Evolutionary conservation across 2,329 filamentous ascomycete species (phyloP).

Genomic region (Chaetomium sp.): DNA sequence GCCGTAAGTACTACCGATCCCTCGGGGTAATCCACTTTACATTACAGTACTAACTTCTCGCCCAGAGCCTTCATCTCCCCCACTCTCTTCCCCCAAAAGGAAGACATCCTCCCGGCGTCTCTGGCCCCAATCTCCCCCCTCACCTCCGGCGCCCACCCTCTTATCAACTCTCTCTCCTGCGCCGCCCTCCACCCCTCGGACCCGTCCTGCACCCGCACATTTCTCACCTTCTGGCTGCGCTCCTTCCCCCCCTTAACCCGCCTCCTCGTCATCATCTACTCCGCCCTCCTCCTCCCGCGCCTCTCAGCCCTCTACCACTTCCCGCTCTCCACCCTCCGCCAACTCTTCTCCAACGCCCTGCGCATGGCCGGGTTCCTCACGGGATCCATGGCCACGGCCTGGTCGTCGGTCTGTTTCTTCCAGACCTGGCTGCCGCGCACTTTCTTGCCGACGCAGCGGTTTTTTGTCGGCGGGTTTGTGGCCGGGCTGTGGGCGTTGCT

Average conservation of each 20-base stretch:
- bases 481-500: constrained; percentile 82
- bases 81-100: constrained; percentile 71
- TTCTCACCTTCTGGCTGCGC: constrained; percentile 78
- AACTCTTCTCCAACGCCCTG: constrained; percentile 61
- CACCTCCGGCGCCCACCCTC: constrained; percentile 77
- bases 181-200: constrained; percentile 82
- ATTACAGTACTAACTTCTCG: not conserved
- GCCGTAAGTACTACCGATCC: constrained; percentile 57
- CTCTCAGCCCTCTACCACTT: constrained; percentile 62
- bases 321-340: constrained; percentile 61
- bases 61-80: constrained; percentile 73
- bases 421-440: constrained; percentile 68
- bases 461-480: constrained; percentile 82
- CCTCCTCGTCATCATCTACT: constrained; percentile 70
- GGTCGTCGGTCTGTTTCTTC: constrained; percentile 87
- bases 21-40: not conserved
- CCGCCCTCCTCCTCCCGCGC: constrained; percentile 61
- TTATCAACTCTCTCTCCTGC: constrained; percentile 79
- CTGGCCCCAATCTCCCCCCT: constrained; percentile 68
- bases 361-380: constrained; percentile 72
- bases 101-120: constrained; percentile 56
- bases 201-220: constrained; percentile 81
- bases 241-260: constrained; percentile 74
- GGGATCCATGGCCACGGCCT: constrained; percentile 75
- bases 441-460: constrained; percentile 73